A percentile compares a stretch with the other conserved stretches of the same genome.
phyloP scores from a whole-genome alignment of 129 eudicot species.

The Escallonia rubra region DNA sequence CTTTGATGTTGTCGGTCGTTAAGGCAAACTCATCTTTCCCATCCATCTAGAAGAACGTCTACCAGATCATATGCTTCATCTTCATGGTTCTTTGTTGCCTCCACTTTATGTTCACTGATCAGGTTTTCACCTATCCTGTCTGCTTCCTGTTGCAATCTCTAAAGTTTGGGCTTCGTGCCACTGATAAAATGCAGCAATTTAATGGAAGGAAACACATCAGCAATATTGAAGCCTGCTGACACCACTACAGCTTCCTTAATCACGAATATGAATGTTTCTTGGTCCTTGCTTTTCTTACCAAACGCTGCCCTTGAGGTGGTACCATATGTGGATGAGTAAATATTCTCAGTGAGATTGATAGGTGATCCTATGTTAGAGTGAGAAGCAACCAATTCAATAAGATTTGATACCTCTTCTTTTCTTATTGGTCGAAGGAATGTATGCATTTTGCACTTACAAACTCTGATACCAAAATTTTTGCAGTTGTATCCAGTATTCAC shows the following conservation, averaged over 20 bases:
- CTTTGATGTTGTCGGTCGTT: too few relatives aligned
- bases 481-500: too few relatives aligned
- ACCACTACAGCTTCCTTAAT: neutral
- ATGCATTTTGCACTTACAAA: too few relatives aligned
- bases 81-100: neutral
- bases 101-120: neutral
- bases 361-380: neutral
- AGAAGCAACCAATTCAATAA: neutral
- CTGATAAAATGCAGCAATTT: slow-evolving; percentile 3
- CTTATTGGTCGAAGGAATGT: too few relatives aligned
- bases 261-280: slow-evolving; percentile 1
- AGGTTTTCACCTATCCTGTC: slow-evolving; percentile 6
- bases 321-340: slow-evolving; percentile 1
- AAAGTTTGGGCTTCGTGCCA: slow-evolving; percentile 4
- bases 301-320: slow-evolving; percentile 7
- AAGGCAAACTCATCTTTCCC: too few relatives aligned
- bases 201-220: slow-evolving; percentile 13
- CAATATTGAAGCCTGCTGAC: slow-evolving; percentile 1
- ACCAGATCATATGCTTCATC: neutral
- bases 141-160: neutral
- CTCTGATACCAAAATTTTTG: too few relatives aligned
- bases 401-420: neutral
- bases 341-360: neutral
- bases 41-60: too few relatives aligned
- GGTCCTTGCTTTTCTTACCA: slow-evolving; percentile 5